A percentile compares a stretch with the other conserved stretches of the same genome.
These are phyloP conservation scores for Sugiyamaella americana DNA, from an alignment of 805 yeast genomes.

Conservation along the genomic window DNA sequence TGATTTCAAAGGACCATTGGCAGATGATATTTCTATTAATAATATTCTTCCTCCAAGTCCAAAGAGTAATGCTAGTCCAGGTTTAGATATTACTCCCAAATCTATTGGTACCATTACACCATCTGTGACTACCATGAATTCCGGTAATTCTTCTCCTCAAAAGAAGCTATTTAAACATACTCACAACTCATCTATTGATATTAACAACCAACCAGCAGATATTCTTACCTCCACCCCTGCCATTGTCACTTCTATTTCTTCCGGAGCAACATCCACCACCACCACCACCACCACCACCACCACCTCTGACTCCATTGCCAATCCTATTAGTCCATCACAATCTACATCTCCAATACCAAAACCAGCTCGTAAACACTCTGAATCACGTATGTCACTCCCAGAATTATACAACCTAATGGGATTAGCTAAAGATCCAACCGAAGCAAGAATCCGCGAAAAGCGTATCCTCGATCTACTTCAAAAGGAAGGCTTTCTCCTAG, in stretches of 20 bases:
- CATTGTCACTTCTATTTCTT: too few relatives aligned
- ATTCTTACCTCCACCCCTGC: too few relatives aligned
- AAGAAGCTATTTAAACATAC: too few relatives aligned
- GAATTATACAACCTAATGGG: conserved; percentile 37
- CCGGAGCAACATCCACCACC: too few relatives aligned
- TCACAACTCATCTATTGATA: too few relatives aligned
- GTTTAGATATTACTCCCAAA: not conserved
- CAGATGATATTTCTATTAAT: not conserved
- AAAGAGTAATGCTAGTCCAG: not conserved
- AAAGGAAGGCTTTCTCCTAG: conserved; percentile 64
- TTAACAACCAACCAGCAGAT: too few relatives aligned
- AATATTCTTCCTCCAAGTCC: not conserved
- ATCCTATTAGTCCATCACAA: conserved; percentile 1
- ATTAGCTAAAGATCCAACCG: conserved; percentile 31
- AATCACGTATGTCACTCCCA: conserved; percentile 34
- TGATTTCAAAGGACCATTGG: not conserved
- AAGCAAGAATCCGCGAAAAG: conserved; percentile 35
- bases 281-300: too few relatives aligned
- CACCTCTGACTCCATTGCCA: too few relatives aligned
- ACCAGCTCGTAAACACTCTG: conserved; percentile 29
- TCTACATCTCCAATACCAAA: conserved; percentile 1
- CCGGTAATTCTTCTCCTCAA: too few relatives aligned
- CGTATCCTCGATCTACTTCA: conserved; percentile 33
- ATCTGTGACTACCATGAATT: too few relatives aligned
- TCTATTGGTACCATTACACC: not conserved